Evolutionary conservation across 2,329 filamentous ascomycete species (phyloP), one percentile per base, ranked within the genome.

Genomic region (Pyrenochaeta sp.): DNA sequence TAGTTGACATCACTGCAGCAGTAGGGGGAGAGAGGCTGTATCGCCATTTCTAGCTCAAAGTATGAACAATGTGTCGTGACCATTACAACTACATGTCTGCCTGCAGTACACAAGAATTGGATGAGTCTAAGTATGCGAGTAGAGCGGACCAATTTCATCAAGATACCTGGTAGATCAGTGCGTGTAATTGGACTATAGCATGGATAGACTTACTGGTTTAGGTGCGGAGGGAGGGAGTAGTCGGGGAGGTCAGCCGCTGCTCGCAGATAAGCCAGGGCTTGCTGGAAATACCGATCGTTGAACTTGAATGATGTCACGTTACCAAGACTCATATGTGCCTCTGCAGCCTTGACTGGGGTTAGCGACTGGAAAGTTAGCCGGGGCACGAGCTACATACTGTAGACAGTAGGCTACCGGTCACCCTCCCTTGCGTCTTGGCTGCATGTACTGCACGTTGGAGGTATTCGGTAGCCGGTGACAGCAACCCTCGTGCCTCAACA

Each of bases 391-490:
- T n/a, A 71, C 76, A 63, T 64, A 82, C 82, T 31, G 71, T 75
- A 33, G 77, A 71, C 15, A 84, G 72, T 7, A 84, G 64, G 45
- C 76, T 68, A 20, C 81, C 81, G 17, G 72, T 76, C 6, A 77
- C 55, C 5, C 47, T 60, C 5, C 71, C 69, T 52, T 79, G 75
- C 15, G 63, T 60, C 36, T 75, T 73, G 4, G 81, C 80, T 35
- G 75, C 71, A 48, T 75, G 69, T 11, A 83, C 76, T 18, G 82
- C 81, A 49, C 77, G 71, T 40, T 75, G 72, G 48, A 82, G 77
- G 61, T 83, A 83, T 51, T 85, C 82, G 5, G 77, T 77, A 7
- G 82, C 81, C 42, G 82, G 82, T 31, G 82, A 75, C 6, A 85
- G 69, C 47, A 78, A 75, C 1, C 78, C 80, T 51, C 82, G 75